Evolutionary conservation across 1,139 yeast species (phyloP), one percentile per base, ranked within the genome.

Genomic region (Pichia inconspicua): DNA sequence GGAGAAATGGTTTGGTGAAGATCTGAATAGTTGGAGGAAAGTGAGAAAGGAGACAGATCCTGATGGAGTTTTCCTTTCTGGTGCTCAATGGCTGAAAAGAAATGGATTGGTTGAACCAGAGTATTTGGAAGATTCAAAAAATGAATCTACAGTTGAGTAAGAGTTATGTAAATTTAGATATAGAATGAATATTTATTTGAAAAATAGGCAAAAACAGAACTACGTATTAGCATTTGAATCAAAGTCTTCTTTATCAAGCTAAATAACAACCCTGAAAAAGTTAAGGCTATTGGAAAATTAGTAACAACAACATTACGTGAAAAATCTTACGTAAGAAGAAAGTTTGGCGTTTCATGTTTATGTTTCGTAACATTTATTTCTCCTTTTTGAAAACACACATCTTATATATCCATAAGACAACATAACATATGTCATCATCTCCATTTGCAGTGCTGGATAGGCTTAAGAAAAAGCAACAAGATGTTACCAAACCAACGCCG

Each of bases 1-100:
- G 71, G 69, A 72, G 48, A 78, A 79, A 54, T 87, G 96, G 96
- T 87, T 82, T 62, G 96, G 96, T 11, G 77, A 81, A 7, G 82
- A 82, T 57, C 72, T 89, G 55, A 64, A 62, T 12, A 63, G 69
- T 42, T 90, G 75, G 70, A 82, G 83, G 61, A 62, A 71, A 44
- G 72, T 84, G 10, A 76, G 97, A 63, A 69, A 66, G 48, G 71
- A 76, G 53, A 77, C 77, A 58, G 97, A 90, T 67, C 96, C 97
- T 2, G 70, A 81, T 10, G 90, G 90, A 12, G 80, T 88, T 9
- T 90, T 90, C 63, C 64, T 87, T 55, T 79, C 87, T 57, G 88
- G 92, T 32, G 75, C 74, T 60, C 75, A 74, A 34, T 89, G 97
- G 97, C 80, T 86, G 17, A 64, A 74, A 25, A 77, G 90, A 66